Evolutionary conservation across 768 basidiomycete species (phyloP), one percentile per base, ranked within the genome.

Genomic region (Cystofilobasidium ferigula): DNA sequence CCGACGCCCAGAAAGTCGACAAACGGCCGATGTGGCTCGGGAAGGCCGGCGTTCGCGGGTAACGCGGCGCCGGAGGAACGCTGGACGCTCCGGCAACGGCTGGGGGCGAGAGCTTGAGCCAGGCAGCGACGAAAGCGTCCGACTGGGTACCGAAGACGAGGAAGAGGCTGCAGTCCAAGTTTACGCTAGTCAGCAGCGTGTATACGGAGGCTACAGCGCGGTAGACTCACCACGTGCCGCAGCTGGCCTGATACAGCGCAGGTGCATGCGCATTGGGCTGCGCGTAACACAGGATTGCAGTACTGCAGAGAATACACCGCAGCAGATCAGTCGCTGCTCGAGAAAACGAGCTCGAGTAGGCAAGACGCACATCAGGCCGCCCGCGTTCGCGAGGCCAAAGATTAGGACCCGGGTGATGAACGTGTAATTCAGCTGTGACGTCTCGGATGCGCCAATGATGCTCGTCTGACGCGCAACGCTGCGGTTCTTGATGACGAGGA

Each of bases 391-490:
- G 14, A 54, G 20, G 30, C 51, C 51, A n/a, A 54, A 54, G 28
- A 54, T 3, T n/a, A 54, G 51, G 26, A 54, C 51, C 13, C 51
- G 51, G 7, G 20, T 54, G 51, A 54, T 54, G 30, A 54, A 54
- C 2, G 51, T 26, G 30, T 32, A 54, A 20, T 54, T 54, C 28
- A 54, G 51, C 28, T 54, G 26, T 4, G 51, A 54, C 13, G 2
- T 54, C 28, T 54, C 28, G 28, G 51, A 54, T 2, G 51, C 51
- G 51, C 51, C 51, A 18, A 54, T 54, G 30, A 54, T 54, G 51
- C 51, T 54, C 26, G 51, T 54, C 51, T 54, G 51, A 9, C 51
- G 51, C 3, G 51, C 51, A 5, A 54, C 32, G 1, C 20, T 26
- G 26, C 51, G 51, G 30, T 54, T 54, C 30, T 54, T 54, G 10